phyloP scores from a whole-genome alignment of 257 asterid species.

The Linderniella brevidens region DNA sequence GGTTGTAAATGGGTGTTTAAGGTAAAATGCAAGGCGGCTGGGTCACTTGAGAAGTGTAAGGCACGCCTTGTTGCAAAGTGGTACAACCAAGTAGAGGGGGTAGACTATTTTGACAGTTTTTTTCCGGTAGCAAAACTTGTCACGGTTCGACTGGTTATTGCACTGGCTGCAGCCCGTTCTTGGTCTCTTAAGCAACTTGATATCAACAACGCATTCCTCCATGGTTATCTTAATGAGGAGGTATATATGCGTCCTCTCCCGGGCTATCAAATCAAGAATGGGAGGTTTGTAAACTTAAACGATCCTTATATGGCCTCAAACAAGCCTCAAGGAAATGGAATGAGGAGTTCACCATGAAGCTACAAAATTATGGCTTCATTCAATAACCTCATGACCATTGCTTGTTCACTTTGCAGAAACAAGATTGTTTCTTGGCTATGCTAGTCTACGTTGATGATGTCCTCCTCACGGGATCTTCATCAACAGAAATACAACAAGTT shows the following conservation, averaged over 20 bases:
- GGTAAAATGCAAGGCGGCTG: neutral
- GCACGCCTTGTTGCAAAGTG: neutral
- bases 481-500: too few species aligned
- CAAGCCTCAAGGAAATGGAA: neutral
- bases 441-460: too few species aligned
- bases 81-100: neutral
- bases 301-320: neutral
- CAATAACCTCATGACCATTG: neutral
- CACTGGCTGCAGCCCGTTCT: neutral
- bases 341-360: neutral
- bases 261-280: neutral
- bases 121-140: neutral
- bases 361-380: neutral
- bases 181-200: neutral
- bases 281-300: neutral
- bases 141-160: neutral
- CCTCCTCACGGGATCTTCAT: too few species aligned
- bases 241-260: neutral
- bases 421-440: too few species aligned
- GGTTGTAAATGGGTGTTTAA: neutral
- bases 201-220: neutral
- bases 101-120: neutral
- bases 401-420: neutral
- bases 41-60: neutral
- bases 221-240: neutral